Conservation (phyloP, 805 yeast genomes). For the Yamadazyma nakazawae region DNA sequence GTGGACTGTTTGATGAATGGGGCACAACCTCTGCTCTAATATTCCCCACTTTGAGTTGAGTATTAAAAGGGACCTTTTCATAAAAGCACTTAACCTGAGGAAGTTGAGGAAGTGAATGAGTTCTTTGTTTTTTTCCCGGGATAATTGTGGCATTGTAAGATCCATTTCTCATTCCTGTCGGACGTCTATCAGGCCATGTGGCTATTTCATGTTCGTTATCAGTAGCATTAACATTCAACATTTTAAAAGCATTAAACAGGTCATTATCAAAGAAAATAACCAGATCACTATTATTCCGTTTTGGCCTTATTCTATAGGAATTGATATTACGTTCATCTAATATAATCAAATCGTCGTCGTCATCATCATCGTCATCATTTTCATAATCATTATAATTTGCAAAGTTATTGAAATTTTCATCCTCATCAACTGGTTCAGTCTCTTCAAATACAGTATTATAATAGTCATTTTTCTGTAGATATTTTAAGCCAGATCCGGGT, state of each 20-base stretch:
- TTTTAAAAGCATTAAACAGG: slow-evolving; percentile 40
- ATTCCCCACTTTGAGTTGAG: slow-evolving; percentile 38
- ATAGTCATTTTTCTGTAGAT: slow-evolving; percentile 5
- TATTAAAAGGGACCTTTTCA: slow-evolving; percentile 28
- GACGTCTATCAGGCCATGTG: not conserved
- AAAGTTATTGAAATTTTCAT: slow-evolving; percentile 5
- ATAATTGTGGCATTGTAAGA: not conserved
- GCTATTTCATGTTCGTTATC: not conserved
- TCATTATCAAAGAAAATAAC: slow-evolving; percentile 34
- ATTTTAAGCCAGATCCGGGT: slow-evolving; percentile 1
- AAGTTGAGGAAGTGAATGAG: slow-evolving; percentile 42
- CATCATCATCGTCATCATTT: slow-evolving; percentile 29
- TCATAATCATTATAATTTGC: slow-evolving; percentile 10
- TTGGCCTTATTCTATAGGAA: slow-evolving; percentile 13
- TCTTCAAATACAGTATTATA: slow-evolving; percentile 14
- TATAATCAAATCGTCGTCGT: slow-evolving; percentile 34
- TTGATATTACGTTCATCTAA: slow-evolving; percentile 30
- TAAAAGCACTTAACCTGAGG: slow-evolving; percentile 44
- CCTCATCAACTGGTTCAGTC: slow-evolving; percentile 1
- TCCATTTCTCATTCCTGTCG: not conserved
- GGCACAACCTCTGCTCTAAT: slow-evolving; percentile 39
- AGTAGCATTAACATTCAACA: slow-evolving; percentile 36
- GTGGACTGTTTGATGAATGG: slow-evolving; percentile 26
- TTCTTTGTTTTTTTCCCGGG: slow-evolving; percentile 31
- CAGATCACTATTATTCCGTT: slow-evolving; percentile 35